phyloP scores from a whole-genome alignment of 169 alveolate species.

The Theileria parva region DNA sequence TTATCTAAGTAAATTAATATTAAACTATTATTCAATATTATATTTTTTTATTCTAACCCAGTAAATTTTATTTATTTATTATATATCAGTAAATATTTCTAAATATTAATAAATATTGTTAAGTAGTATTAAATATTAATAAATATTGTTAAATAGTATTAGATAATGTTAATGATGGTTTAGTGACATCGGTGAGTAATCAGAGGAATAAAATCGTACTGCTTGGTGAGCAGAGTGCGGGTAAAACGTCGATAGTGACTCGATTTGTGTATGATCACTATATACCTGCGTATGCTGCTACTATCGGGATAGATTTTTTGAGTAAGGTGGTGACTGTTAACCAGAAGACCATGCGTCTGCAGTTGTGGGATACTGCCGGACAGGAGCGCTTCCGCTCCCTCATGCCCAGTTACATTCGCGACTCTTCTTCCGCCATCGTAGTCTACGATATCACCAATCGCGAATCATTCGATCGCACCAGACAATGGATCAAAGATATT shows the following conservation, averaged over 20 bases:
- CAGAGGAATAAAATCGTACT: conserved; percentile 66
- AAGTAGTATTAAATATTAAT: background rate
- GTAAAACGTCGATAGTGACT: conserved; percentile 96
- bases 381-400: conserved; percentile 95
- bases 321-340: conserved; percentile 93
- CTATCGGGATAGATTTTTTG: conserved; percentile 96
- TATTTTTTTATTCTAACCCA: background rate
- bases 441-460: conserved; percentile 93
- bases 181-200: conserved; percentile 45
- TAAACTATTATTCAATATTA: too few species aligned
- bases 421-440: conserved; percentile 94
- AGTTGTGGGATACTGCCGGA: conserved; percentile 99
- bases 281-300: conserved; percentile 86
- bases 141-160: background rate
- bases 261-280: conserved; percentile 96
- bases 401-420: conserved; percentile 96
- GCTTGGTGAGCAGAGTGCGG: conserved; percentile 90
- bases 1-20: too few species aligned
- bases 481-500: conserved; percentile 97
- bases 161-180: background rate
- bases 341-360: conserved; percentile 93
- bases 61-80: too few species aligned
- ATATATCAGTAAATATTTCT: too few species aligned
- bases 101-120: too few species aligned
- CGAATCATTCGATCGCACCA: conserved; percentile 86